Evolutionary conservation across 371 early-diverging fungal genomes (phyloP).

Genomic region (Capillidium rhysosporum): DNA sequence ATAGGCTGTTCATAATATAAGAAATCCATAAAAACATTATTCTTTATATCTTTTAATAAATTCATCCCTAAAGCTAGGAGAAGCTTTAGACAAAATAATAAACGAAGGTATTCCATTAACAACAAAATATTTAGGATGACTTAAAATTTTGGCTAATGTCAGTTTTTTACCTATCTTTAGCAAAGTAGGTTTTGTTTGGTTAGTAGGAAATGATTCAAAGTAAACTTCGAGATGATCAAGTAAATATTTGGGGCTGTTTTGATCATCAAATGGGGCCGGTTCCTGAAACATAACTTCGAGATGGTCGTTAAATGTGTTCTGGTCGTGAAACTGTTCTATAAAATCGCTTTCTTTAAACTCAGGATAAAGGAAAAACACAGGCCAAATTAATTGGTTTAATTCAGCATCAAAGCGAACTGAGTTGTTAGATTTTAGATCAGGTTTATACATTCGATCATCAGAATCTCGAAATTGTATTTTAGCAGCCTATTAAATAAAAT

Average conservation of each 20-base stretch:
- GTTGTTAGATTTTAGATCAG: slow-evolving; percentile 3
- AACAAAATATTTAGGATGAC: slow-evolving; percentile 31
- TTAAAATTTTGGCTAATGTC: slow-evolving; percentile 25
- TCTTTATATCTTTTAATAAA: slow-evolving; percentile 36
- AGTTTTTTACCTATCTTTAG: slow-evolving; percentile 45
- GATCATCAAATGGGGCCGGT: slow-evolving; percentile 65
- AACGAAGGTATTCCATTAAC: slow-evolving; percentile 47
- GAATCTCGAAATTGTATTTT: slow-evolving; percentile 2
- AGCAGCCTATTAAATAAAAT: neutral
- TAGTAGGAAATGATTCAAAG: slow-evolving; percentile 36
- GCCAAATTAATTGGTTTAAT: slow-evolving; percentile 49
- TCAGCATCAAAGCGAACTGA: slow-evolving; percentile 37
- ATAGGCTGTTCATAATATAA: too few relatives aligned
- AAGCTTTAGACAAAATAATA: slow-evolving; percentile 36
- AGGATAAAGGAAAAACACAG: slow-evolving; percentile 86
- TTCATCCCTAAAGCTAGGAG: slow-evolving; percentile 26
- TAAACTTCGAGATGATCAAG: slow-evolving; percentile 52
- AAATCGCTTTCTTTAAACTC: slow-evolving; percentile 82
- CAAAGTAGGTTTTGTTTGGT: slow-evolving; percentile 27
- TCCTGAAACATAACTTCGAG: slow-evolving; percentile 64
- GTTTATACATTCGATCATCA: slow-evolving; percentile 4
- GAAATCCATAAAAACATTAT: slow-evolving; percentile 2
- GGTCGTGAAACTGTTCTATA: slow-evolving; percentile 68
- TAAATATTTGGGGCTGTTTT: slow-evolving; percentile 26
- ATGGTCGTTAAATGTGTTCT: slow-evolving; percentile 62